Evolutionary conservation across 306 rosid species (phyloP).

Genomic region (Sicyos baderoa): DNA sequence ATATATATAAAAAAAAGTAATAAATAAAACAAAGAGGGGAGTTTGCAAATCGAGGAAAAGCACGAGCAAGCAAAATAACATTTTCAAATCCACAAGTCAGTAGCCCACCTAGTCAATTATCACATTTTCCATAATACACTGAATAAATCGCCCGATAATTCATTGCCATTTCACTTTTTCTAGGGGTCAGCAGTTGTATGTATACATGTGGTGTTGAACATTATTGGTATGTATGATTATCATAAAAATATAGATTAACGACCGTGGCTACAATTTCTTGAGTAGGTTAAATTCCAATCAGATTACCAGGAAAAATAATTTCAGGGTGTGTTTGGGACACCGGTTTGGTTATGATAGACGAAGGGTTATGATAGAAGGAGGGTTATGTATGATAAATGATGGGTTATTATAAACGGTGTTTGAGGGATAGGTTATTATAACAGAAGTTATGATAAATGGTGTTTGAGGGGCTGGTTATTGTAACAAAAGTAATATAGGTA

Average conservation of each 20-base stretch:
- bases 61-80: neutral
- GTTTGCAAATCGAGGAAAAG: slow-evolving; percentile 10
- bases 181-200: neutral
- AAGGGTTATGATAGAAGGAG: too few relatives aligned
- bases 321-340: too few relatives aligned
- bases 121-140: neutral
- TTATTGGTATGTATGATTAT: neutral
- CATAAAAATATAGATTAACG: neutral
- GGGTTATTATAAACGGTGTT: too few relatives aligned
- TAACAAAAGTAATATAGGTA: too few relatives aligned
- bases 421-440: too few relatives aligned
- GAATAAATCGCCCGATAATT: neutral
- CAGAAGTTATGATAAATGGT: too few relatives aligned
- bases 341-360: too few relatives aligned
- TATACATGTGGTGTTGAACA: neutral
- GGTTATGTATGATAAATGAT: too few relatives aligned
- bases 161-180: neutral
- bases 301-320: neutral
- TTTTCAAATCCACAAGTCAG: neutral
- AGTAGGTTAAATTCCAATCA: slow-evolving; percentile 1
- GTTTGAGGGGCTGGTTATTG: too few relatives aligned
- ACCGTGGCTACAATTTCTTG: neutral
- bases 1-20: slow-evolving; percentile 34
- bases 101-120: neutral
- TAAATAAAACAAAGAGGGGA: slow-evolving; percentile 1